phyloP scores from a whole-genome alignment of 202 grass and related monocot species.

The Schoenoplectus tabernaemontani region DNA sequence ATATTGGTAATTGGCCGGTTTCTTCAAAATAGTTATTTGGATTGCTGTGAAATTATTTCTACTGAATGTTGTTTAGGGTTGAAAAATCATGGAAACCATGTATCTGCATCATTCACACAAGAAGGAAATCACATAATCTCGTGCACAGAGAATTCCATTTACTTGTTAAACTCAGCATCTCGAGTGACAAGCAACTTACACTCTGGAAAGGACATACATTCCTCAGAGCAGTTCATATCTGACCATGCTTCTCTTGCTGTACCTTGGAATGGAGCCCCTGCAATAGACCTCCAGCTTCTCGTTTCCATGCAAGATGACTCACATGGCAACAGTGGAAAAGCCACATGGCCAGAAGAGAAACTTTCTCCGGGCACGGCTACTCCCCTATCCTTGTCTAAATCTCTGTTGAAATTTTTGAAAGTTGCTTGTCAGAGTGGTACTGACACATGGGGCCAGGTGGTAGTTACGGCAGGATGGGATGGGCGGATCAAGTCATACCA shows the following conservation, averaged over 20 bases:
- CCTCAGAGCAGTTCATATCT: neutral
- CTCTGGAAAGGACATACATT: neutral
- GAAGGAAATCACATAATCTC: conserved; percentile 32
- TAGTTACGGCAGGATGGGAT: conserved; percentile 74
- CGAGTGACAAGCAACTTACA: conserved; percentile 1
- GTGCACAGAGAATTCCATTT: conserved; percentile 22
- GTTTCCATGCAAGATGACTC: conserved; percentile 2
- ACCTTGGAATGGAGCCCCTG: conserved; percentile 21
- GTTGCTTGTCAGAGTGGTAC: conserved; percentile 30
- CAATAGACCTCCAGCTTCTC: conserved; percentile 13
- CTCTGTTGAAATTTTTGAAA: conserved; percentile 32
- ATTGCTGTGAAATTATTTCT: neutral
- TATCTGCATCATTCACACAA: conserved; percentile 25
- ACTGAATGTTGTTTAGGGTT: conserved; percentile 11
- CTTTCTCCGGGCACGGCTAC: conserved; percentile 25
- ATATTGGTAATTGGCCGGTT: neutral
- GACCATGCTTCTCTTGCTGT: conserved; percentile 10
- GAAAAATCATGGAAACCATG: conserved; percentile 22
- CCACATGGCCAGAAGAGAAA: conserved; percentile 72
- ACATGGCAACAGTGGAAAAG: conserved; percentile 14
- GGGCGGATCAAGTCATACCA: conserved; percentile 85
- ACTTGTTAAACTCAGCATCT: conserved; percentile 23
- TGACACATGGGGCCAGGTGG: conserved; percentile 85
- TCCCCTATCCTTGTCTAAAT: neutral
- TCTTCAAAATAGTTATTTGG: neutral